Percentiles rank a stretch among this genome's conserved stretches.
Evolutionary conservation across 2,329 filamentous ascomycete species (phyloP).

Genomic region (Periconia digitata): DNA sequence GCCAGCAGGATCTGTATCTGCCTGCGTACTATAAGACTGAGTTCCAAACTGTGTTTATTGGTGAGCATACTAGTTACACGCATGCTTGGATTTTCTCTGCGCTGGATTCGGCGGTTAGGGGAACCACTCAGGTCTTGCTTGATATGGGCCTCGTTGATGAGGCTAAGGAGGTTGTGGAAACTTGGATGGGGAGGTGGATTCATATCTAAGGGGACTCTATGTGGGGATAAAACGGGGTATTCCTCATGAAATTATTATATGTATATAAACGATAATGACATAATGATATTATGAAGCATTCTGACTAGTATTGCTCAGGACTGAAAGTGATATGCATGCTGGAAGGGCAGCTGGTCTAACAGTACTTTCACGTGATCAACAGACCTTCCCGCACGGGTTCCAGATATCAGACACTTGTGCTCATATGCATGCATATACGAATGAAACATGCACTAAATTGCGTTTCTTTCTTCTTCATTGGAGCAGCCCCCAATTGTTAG

Average conservation of each 20-base stretch:
- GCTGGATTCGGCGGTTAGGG: conserved; percentile 67
- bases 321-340: too few relatives aligned
- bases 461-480: too few relatives aligned
- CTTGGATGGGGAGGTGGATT: conserved; percentile 72
- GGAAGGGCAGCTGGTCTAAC: too few relatives aligned
- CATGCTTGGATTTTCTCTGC: conserved; percentile 72
- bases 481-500: too few relatives aligned
- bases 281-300: background rate
- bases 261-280: background rate
- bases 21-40: conserved; percentile 74
- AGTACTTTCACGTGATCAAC: too few relatives aligned
- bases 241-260: too few relatives aligned
- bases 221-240: too few relatives aligned
- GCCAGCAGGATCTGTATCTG: conserved; percentile 69
- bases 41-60: conserved; percentile 66
- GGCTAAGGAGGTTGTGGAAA: conserved; percentile 63
- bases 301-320: too few relatives aligned
- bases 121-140: conserved; percentile 64
- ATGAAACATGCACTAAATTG: too few relatives aligned
- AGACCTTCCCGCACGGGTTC: too few relatives aligned
- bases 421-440: too few relatives aligned
- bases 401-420: too few relatives aligned
- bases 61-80: conserved; percentile 70
- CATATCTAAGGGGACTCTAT: conserved; percentile 40
- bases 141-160: conserved; percentile 69